These are phyloP conservation scores for Leishmania arabica DNA, from an alignment of 208 protist species.

Conservation along the genomic window DNA sequence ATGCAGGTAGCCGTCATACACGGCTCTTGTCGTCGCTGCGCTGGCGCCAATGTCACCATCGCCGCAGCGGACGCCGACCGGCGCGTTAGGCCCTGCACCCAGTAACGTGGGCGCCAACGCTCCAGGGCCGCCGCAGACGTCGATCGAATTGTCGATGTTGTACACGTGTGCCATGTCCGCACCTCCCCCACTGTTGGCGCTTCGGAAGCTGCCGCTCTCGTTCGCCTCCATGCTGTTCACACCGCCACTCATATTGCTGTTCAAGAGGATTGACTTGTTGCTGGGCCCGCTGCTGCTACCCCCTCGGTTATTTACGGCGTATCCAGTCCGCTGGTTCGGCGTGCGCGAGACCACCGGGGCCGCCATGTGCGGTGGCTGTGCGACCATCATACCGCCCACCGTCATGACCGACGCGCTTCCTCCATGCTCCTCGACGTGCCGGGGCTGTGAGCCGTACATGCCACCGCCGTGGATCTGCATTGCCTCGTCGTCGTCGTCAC, in stretches of 20 bases:
- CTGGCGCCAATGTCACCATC: not conserved
- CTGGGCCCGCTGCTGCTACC: not conserved
- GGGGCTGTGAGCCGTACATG: not conserved
- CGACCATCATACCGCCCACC: not conserved
- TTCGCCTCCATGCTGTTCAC: not conserved
- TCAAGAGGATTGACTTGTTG: not conserved
- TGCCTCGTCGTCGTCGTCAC: not conserved
- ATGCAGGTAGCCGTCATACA: not conserved
- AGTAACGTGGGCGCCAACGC: not conserved
- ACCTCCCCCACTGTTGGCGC: not conserved
- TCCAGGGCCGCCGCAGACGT: not conserved
- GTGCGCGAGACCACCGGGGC: not conserved
- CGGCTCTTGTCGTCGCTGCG: not conserved
- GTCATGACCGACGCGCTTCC: not conserved
- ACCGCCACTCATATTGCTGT: not conserved
- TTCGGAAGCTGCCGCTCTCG: not conserved
- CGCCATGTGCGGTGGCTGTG: slow-evolving; percentile 5
- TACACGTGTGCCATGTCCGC: not conserved
- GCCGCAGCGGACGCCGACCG: not conserved
- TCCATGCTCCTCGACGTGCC: not conserved
- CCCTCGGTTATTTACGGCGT: not conserved
- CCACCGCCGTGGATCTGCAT: not conserved
- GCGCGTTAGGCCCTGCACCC: not conserved
- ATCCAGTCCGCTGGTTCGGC: not conserved
- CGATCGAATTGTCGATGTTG: not conserved